These are phyloP conservation scores for Aspergillus cejpii DNA, from an alignment of 2,329 filamentous ascomycete genomes.

Conservation along the genomic window DNA sequence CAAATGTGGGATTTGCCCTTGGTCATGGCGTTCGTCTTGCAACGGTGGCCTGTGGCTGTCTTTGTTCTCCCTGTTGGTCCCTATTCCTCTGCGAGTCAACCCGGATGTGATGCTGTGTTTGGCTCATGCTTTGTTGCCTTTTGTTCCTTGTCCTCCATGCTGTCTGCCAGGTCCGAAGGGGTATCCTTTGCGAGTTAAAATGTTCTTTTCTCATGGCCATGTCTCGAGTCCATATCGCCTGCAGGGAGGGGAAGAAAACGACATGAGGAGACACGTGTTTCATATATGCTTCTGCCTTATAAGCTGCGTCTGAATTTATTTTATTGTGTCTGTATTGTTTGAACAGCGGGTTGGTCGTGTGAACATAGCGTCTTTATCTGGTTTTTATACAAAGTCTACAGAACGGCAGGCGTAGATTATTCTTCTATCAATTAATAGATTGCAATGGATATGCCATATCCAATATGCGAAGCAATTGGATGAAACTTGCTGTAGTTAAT, in stretches of 20 bases:
- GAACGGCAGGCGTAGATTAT: no score
- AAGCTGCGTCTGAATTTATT: neutral
- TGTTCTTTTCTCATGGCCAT: neutral
- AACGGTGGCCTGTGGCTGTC: slow-evolving; percentile 12
- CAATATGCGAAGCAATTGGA: no score
- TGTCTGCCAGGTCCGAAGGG: neutral
- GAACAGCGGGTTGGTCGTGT: neutral
- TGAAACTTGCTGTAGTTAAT: no score
- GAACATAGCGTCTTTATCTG: neutral
- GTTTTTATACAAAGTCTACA: no score
- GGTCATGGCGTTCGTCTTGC: slow-evolving; percentile 15
- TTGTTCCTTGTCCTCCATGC: neutral
- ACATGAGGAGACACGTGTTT: neutral
- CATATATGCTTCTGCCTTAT: neutral
- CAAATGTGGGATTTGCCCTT: slow-evolving; percentile 10
- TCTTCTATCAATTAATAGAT: no score
- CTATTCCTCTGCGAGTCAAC: slow-evolving; percentile 1
- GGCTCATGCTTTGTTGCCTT: neutral
- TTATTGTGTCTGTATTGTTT: neutral
- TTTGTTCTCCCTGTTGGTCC: slow-evolving; percentile 2
- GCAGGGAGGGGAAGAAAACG: neutral
- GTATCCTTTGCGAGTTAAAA: no score
- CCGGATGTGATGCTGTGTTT: slow-evolving; percentile 5
- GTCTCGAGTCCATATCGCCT: neutral
- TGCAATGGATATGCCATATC: no score